Evolutionary conservation across 202 grass and related monocot species (phyloP).

Genomic region (Brachypodium distachyon): DNA sequence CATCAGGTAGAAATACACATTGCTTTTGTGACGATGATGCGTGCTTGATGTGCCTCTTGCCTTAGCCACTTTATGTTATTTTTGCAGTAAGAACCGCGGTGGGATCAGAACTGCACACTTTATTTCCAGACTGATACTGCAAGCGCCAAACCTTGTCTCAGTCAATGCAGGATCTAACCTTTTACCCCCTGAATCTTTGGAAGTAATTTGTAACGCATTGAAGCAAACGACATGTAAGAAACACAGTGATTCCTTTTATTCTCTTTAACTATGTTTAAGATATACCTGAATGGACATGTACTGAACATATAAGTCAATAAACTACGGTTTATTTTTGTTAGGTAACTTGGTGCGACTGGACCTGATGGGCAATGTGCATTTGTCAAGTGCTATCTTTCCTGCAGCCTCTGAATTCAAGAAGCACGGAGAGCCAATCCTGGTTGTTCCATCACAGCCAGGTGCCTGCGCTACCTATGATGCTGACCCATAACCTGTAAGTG

Average conservation of each 20-base stretch:
- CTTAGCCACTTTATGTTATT: not conserved
- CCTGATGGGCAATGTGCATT: constrained; percentile 41
- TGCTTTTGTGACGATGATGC: not conserved
- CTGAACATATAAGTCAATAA: not conserved
- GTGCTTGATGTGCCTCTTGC: not conserved
- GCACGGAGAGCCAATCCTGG: constrained; percentile 40
- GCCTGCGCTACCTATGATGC: constrained; percentile 42
- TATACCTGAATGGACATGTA: not conserved
- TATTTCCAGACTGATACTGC: constrained; percentile 50
- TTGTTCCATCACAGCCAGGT: constrained; percentile 9
- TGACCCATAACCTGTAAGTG: constrained; percentile 52
- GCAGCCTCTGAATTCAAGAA: constrained; percentile 34
- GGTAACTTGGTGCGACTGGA: constrained; percentile 51
- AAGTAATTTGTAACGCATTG: constrained; percentile 54
- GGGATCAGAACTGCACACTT: constrained; percentile 59
- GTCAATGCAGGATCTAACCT: constrained; percentile 72
- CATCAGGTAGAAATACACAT: constrained; percentile 49
- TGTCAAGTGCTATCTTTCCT: constrained; percentile 26
- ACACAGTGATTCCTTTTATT: not conserved
- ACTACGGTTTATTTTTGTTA: constrained; percentile 9
- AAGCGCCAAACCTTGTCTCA: constrained; percentile 51
- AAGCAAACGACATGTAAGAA: constrained; percentile 32
- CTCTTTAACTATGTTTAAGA: not conserved
- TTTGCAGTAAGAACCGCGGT: constrained; percentile 83
- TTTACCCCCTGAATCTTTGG: constrained; percentile 61